A percentile compares a stretch with the other conserved stretches of the same genome.
Conservation (phyloP, 257 asterid species). For the Petunia axillaris region DNA sequence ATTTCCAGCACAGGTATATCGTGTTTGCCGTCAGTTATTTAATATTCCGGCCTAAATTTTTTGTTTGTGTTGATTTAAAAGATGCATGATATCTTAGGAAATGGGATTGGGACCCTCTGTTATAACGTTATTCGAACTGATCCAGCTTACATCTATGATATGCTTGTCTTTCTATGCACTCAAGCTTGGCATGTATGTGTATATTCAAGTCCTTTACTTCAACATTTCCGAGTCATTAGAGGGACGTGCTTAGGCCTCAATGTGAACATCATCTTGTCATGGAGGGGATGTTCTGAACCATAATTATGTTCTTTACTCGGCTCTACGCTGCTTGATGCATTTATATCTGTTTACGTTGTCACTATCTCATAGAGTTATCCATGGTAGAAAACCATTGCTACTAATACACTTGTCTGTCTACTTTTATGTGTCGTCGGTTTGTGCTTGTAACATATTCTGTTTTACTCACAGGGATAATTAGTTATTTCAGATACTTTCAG, state of each 20-base stretch:
- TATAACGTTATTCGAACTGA: neutral
- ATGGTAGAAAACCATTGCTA: no score
- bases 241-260: neutral
- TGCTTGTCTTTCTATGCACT: neutral
- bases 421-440: no score
- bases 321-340: no score
- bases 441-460: no score
- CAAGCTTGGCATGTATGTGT: neutral
- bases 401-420: no score
- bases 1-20: slow-evolving; percentile 81
- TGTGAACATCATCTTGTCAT: neutral
- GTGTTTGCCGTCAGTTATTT: neutral
- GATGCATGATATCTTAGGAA: neutral
- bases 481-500: slow-evolving; percentile 4
- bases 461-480: slow-evolving; percentile 4
- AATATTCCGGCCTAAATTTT: neutral
- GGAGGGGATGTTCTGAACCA: no score
- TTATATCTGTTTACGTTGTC: no score
- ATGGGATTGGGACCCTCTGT: neutral
- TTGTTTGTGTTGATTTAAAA: neutral
- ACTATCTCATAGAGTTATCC: no score
- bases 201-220: neutral
- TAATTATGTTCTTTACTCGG: no score
- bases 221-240: neutral
- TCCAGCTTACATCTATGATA: slow-evolving; percentile 15